These are phyloP conservation scores for Pinus taeda DNA, from an alignment of 75 land plant genomes.

Conservation along the genomic window DNA sequence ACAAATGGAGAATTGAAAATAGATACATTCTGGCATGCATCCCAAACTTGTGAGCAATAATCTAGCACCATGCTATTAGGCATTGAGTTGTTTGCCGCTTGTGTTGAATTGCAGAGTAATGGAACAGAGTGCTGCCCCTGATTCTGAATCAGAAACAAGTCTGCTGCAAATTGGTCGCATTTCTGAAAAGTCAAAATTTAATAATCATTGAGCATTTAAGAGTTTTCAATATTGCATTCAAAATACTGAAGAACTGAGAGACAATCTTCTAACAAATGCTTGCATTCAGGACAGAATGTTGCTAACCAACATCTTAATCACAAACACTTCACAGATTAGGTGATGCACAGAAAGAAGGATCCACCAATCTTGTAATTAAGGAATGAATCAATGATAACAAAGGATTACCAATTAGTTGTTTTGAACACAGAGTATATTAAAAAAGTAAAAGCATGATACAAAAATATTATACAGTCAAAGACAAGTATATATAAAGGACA, in stretches of 20 bases:
- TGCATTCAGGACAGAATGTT: not conserved
- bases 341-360: not conserved
- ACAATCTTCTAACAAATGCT: not conserved
- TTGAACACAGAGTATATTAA: too few species aligned
- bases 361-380: not conserved
- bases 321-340: not conserved
- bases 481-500: too few species aligned
- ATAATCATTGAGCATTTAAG: not conserved
- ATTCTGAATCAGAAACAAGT: not conserved
- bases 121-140: not conserved
- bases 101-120: slow-evolving; percentile 1
- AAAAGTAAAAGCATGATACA: too few species aligned
- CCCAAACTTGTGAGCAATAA: slow-evolving; percentile 76
- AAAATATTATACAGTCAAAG: too few species aligned
- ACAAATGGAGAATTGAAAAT: slow-evolving; percentile 68
- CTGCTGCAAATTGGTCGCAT: slow-evolving; percentile 8
- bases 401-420: not conserved
- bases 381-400: not conserved
- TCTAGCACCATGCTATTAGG: not conserved
- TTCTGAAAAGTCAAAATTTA: slow-evolving; percentile 7
- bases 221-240: not conserved
- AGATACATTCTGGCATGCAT: slow-evolving; percentile 62
- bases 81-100: not conserved
- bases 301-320: not conserved
- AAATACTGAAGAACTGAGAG: not conserved